Evolutionary conservation across 2,329 filamentous ascomycete genomes (phyloP).

Genomic region (Dryadomyces sulphureus): DNA sequence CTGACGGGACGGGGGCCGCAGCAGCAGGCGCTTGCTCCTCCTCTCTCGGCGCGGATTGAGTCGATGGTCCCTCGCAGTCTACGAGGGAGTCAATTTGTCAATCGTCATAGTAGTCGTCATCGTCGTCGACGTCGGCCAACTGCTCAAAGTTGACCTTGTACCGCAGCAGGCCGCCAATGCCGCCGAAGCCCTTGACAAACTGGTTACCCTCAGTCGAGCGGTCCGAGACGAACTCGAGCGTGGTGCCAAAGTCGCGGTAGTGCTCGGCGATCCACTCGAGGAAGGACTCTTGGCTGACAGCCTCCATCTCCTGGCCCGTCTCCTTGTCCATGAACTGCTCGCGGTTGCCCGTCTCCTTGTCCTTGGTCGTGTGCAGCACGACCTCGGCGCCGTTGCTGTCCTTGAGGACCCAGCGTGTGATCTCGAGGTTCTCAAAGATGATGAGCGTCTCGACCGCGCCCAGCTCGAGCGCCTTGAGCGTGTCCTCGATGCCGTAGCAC

Average conservation of each 20-base stretch:
- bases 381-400: conserved; percentile 56
- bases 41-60: conserved; percentile 38
- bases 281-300: conserved; percentile 76
- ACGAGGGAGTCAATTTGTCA: conserved; percentile 85
- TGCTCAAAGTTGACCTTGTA: conserved; percentile 99
- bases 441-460: conserved; percentile 91
- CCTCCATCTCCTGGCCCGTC: conserved; percentile 94
- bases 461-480: conserved; percentile 87
- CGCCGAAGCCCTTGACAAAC: conserved; percentile 99
- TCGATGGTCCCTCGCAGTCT: conserved; percentile 62
- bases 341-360: conserved; percentile 60
- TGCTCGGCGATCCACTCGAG: conserved; percentile 99
- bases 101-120: conserved; percentile 90
- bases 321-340: conserved; percentile 88
- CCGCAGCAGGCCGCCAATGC: conserved; percentile 89
- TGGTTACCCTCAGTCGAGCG: conserved; percentile 97
- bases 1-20: conserved; percentile 15
- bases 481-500: conserved; percentile 97
- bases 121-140: conserved; percentile 77
- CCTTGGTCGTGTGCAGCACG: conserved; percentile 77
- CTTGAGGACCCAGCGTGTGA: conserved; percentile 85
- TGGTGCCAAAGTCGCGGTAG: conserved; percentile 95
- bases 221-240: conserved; percentile 93
- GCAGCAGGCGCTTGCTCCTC: not conserved
- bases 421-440: conserved; percentile 92